Evolutionary conservation across 2,329 filamentous ascomycete genomes (phyloP).

Genomic region (Penicillium polonicum): DNA sequence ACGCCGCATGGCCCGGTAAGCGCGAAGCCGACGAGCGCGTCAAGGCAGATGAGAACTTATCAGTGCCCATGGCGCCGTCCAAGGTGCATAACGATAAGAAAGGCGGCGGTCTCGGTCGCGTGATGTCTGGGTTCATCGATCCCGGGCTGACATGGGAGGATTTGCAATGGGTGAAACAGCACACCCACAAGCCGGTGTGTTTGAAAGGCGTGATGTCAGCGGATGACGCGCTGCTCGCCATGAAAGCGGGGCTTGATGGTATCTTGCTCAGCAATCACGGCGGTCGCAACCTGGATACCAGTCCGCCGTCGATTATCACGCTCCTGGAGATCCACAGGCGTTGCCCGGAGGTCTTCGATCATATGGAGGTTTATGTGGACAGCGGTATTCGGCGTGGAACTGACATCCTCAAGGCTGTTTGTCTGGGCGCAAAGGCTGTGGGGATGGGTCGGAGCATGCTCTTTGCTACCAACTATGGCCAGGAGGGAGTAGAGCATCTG

Average conservation of each 20-base stretch:
- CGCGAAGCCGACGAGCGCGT: constrained; percentile 59
- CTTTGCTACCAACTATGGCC: constrained; percentile 55
- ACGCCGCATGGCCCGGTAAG: constrained; percentile 55
- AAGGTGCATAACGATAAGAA: constrained; percentile 52
- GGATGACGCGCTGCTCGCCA: constrained; percentile 54
- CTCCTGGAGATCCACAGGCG: constrained; percentile 53
- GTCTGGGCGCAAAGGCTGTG: constrained; percentile 55
- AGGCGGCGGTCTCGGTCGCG: constrained; percentile 53
- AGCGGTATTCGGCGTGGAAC: constrained; percentile 55
- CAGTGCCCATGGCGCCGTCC: constrained; percentile 46
- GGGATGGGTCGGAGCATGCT: constrained; percentile 55
- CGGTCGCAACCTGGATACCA: constrained; percentile 56
- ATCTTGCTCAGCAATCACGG: constrained; percentile 61
- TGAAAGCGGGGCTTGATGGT: constrained; percentile 52
- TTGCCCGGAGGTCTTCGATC: constrained; percentile 51
- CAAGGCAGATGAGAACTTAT: constrained; percentile 46
- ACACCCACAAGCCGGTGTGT: constrained; percentile 53
- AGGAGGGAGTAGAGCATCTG: constrained; percentile 55
- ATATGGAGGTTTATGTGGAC: constrained; percentile 55
- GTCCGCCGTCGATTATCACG: constrained; percentile 51
- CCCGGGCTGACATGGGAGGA: constrained; percentile 54
- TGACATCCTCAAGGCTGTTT: constrained; percentile 56
- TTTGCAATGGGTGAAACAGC: constrained; percentile 52
- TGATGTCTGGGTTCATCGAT: constrained; percentile 56
- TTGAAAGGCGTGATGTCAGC: constrained; percentile 59